Evolutionary conservation across 305 asterid species (phyloP).

Genomic region (Fraxinus xanthoxyloides): DNA sequence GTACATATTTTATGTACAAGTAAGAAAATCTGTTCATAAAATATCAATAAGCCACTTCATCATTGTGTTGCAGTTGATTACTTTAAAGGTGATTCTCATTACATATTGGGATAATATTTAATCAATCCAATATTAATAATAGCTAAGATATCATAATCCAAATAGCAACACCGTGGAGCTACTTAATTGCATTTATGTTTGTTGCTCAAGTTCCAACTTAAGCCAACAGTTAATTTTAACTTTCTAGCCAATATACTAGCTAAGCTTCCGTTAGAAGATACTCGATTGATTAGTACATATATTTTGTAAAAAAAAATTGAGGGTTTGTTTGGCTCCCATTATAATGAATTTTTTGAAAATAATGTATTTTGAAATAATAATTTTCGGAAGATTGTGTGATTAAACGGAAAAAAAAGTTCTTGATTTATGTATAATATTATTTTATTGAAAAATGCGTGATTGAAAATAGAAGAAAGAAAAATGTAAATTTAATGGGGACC

Average conservation of each 20-base stretch:
- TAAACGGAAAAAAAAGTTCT: too few relatives aligned
- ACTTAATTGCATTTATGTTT: neutral
- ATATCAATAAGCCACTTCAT: neutral
- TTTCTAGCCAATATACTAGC: neutral
- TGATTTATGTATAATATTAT: too few relatives aligned
- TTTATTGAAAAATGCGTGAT: too few relatives aligned
- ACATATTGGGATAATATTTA: slow-evolving; percentile 20
- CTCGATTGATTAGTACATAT: neutral
- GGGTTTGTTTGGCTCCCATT: too few relatives aligned
- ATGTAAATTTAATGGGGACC: too few relatives aligned
- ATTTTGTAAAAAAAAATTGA: neutral
- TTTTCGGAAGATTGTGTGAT: too few relatives aligned
- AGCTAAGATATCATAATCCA: neutral
- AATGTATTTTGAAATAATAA: too few relatives aligned
- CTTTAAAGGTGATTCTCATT: slow-evolving; percentile 41
- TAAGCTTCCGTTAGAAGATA: neutral
- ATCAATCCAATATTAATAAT: slow-evolving; percentile 26
- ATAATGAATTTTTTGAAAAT: too few relatives aligned
- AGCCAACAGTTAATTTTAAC: neutral
- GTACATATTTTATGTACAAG: too few relatives aligned
- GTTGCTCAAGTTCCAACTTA: neutral
- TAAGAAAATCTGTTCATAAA: neutral
- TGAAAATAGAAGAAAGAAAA: too few relatives aligned
- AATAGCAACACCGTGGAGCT: slow-evolving; percentile 1
- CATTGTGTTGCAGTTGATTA: neutral